A percentile compares a stretch with the other conserved stretches of the same genome.
phyloP scores from a whole-genome alignment of 2,329 filamentous ascomycete genomes.

The Myriosclerotinia curreyana region DNA sequence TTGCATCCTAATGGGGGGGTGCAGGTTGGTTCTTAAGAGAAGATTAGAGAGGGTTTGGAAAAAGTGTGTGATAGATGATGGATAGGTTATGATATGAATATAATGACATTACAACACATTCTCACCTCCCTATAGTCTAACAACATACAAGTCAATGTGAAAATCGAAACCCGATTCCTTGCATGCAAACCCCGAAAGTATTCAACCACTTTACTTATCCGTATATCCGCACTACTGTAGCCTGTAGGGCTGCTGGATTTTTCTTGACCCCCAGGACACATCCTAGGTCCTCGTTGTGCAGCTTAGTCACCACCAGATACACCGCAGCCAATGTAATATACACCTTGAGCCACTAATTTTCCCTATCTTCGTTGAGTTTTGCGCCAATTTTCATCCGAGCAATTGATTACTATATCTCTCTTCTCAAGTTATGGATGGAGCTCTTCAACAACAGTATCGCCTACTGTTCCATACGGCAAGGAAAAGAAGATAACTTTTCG shows the following conservation, averaged over 20 bases:
- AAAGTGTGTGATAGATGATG: neutral
- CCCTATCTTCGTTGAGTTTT: slow-evolving; percentile 62
- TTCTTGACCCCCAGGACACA: slow-evolving; percentile 62
- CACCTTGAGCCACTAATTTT: slow-evolving; percentile 53
- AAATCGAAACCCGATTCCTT: too few species aligned
- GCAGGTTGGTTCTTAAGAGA: slow-evolving; percentile 46
- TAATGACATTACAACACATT: neutral
- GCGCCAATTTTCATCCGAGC: slow-evolving; percentile 64
- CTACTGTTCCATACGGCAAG: slow-evolving; percentile 47
- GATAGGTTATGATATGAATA: neutral
- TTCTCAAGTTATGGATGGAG: slow-evolving; percentile 49
- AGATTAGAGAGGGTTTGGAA: neutral
- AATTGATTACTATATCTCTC: slow-evolving; percentile 66
- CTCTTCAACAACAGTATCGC: slow-evolving; percentile 42
- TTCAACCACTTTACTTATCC: too few species aligned
- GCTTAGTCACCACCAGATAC: slow-evolving; percentile 69
- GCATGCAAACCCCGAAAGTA: too few species aligned
- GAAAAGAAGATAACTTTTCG: slow-evolving; percentile 53
- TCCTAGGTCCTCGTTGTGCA: slow-evolving; percentile 62
- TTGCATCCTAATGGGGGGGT: slow-evolving; percentile 61
- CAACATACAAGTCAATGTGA: too few species aligned
- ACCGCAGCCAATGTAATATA: slow-evolving; percentile 66
- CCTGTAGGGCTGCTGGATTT: too few species aligned
- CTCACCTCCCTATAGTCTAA: too few species aligned
- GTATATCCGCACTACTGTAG: too few species aligned